These are phyloP conservation scores for Arthrinium puccinioides DNA, from an alignment of 2,329 filamentous ascomycete species.

Conservation along the genomic window DNA sequence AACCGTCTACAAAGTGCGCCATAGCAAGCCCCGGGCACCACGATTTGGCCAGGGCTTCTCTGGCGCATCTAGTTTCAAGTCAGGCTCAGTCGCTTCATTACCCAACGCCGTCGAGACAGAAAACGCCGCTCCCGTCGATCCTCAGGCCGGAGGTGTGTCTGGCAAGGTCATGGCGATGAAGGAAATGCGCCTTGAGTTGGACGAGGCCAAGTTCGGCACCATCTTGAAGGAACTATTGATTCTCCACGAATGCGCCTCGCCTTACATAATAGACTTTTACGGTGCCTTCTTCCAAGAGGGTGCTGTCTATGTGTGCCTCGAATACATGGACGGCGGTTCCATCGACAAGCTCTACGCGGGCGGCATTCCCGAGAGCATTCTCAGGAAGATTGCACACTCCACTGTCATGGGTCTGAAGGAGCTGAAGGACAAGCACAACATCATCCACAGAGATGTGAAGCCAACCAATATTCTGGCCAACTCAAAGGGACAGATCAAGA, in stretches of 20 bases:
- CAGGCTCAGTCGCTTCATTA: conserved; percentile 20
- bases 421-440: conserved; percentile 96
- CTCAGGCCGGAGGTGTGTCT: conserved; percentile 37
- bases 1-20: conserved; percentile 92
- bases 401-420: conserved; percentile 88
- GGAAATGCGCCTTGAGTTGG: conserved; percentile 89
- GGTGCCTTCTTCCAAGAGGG: conserved; percentile 98
- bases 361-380: conserved; percentile 80
- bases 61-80: conserved; percentile 34
- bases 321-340: conserved; percentile 97
- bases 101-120: conserved; percentile 15
- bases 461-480: conserved; percentile 98
- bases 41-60: conserved; percentile 53
- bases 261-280: conserved; percentile 98
- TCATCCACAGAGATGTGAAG: conserved; percentile 97
- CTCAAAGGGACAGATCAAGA: conserved; percentile 85
- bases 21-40: conserved; percentile 58
- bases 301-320: conserved; percentile 98
- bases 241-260: conserved; percentile 86
- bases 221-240: conserved; percentile 98
- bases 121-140: conserved; percentile 19
- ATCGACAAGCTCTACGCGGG: conserved; percentile 93
- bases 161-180: conserved; percentile 98
- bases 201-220: conserved; percentile 92
- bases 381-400: conserved; percentile 83